Base-by-base conservation (phyloP, 768 basidiomycete species). In the Naganishia vaughanmartiniae region DNA sequence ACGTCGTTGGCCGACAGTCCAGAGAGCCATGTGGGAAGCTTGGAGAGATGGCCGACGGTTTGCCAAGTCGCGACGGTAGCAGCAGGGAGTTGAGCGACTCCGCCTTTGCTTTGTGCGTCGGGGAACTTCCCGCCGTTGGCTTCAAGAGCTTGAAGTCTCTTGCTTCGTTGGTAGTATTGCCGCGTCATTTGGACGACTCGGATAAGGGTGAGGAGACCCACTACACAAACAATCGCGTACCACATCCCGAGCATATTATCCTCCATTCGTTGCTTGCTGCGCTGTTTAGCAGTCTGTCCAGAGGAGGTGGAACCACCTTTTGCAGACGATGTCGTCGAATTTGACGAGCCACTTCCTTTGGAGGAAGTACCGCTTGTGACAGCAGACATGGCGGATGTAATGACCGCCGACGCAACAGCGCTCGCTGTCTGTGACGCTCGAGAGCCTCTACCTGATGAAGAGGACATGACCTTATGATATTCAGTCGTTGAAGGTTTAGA, bases 11-110 rank as follows among this genome's bases (percentile, higher is more conserved):
- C 34, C 5, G 57, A 28, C 12, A 70, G n/a, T 7, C 51, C 48
- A 33, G 60, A 70, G 14, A 65, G 51, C 48, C 51, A 51, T 21
- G 33, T 51, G n/a, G 69, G 69, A 31, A 65, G 34, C 21, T 60
- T 54, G 14, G 69, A 65, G 7, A 70, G 60, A n/a, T 65, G 45
- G 17, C 39, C 45, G 15, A 63, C 12, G 21, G 48, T 65, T 53
- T 65, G 58, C 54, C 48, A 70, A 42, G 69, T 45, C 24, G 69
- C 60, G 51, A 65, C n/a, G 11, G 65, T 66, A 7, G 65, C 65
- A 33, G 48, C 48, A 15, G 65, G 46, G 7, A 54, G 34, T 30
- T 54, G 46, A 4, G 48, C 65, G 5, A 28, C 30, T 21, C 46
- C 65, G 21, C 48, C 65, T 28, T 33, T 51, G 30, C 21, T 26